Base-by-base conservation (phyloP, 345 rosid species). In the Atalantia buxifolia region DNA sequence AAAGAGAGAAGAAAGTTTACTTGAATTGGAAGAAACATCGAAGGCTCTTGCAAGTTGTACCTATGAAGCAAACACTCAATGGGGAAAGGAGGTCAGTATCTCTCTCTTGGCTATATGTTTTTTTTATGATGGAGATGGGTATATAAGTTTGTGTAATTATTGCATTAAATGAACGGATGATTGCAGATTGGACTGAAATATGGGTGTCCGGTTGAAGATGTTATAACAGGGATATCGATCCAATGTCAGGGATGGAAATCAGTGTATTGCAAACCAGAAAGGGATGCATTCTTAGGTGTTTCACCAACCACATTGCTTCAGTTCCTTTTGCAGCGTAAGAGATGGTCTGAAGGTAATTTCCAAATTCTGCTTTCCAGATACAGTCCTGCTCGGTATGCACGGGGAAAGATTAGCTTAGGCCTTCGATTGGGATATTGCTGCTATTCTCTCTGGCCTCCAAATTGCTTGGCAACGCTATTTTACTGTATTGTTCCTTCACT, bases 291-390 rank as follows among this genome's bases (percentile, higher is more conserved):
- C 81, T 14, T 88, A 1, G 98, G 98, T 13, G 59, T 88, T 27
- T 90, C 84, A 0, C 89, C 98, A 1, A 83, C 80, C 22, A 90
- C 92, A 19, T 77, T 92, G 78, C 79, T 72, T 35, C 91, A 93
- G 85, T 64, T 81, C n/a, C 87, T 95, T 18, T 82, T 90, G 77
- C 97, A 93, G 79, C 91, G 86, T 59, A 89, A 88, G 85, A 87
- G 98, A 78, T 93, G 98, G 98, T 82, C 98, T 0, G 95, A 89
- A 70, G 98, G 98, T 14, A 84, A 88, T 60, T 76, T 93, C 65
- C 98, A 93, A 83, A 84, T 95, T 72, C 45, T 92, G 25, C 76
- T 91, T 0, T 90, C 92, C 1, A 85, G 84, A 66, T 84, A 82
- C 80, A 82, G 95, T 82, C 98, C 98, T 9, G 80, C 81, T 33